These are phyloP conservation scores for Volvox africanus DNA, from an alignment of 139 green algal species.

Conservation along the genomic window DNA sequence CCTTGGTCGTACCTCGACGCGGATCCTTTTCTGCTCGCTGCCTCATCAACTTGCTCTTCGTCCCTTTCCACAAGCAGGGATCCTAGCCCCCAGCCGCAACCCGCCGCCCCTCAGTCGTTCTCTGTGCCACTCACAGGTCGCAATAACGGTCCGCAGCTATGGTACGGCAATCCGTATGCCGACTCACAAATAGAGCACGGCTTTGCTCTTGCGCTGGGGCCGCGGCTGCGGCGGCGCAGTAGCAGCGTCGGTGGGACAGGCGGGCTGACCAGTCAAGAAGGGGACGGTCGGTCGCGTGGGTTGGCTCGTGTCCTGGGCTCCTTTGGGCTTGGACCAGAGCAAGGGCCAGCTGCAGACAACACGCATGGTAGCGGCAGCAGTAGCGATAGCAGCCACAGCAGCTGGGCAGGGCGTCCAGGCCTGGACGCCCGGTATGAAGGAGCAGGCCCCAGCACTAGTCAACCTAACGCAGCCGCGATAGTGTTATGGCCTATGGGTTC, in stretches of 20 bases:
- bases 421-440: not conserved
- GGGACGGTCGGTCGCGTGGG: not conserved
- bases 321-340: not conserved
- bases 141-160: not conserved
- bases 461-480: not conserved
- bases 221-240: not conserved
- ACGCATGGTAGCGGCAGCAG: not conserved
- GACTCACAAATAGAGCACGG: not conserved
- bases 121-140: not conserved
- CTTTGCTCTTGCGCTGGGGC: not conserved
- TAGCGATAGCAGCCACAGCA: constrained; percentile 1
- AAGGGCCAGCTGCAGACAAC: not conserved
- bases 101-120: not conserved
- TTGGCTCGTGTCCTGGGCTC: not conserved
- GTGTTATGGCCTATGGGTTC: not conserved
- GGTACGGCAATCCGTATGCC: constrained; percentile 1
- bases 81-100: not conserved
- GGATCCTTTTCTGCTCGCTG: not conserved
- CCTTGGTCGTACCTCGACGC: not conserved
- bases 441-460: not conserved
- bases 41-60: constrained; percentile 17
- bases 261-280: not conserved
- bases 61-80: not conserved
- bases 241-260: not conserved
- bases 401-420: not conserved